A percentile compares a stretch with the other conserved stretches of the same genome.
phyloP scores from a whole-genome alignment of 2,329 filamentous ascomycete genomes.

The Anthostomella pinea region DNA sequence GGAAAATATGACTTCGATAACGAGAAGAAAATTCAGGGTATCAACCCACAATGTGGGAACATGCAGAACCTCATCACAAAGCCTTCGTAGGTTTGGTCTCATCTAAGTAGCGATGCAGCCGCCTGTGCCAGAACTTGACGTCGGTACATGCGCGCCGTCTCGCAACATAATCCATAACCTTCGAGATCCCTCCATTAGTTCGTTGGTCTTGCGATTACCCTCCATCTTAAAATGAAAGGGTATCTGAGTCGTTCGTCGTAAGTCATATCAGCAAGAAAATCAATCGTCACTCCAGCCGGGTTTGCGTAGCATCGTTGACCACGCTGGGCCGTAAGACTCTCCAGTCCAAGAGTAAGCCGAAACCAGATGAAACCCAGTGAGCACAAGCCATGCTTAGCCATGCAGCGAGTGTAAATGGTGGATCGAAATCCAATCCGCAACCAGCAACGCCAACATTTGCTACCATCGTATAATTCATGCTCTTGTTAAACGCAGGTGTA shows the following conservation, averaged over 20 bases:
- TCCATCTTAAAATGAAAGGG: slow-evolving; percentile 34
- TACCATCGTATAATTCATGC: slow-evolving; percentile 16
- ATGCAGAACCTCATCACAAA: slow-evolving; percentile 8
- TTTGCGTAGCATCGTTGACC: slow-evolving; percentile 9
- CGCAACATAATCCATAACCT: slow-evolving; percentile 20
- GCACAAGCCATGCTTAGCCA: slow-evolving; percentile 14
- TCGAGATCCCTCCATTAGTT: too few species aligned
- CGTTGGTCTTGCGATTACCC: slow-evolving; percentile 31
- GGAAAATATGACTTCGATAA: slow-evolving; percentile 9
- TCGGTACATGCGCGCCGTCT: slow-evolving; percentile 1
- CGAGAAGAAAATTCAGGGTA: slow-evolving; percentile 22
- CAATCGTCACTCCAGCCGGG: slow-evolving; percentile 17
- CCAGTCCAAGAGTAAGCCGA: slow-evolving; percentile 5
- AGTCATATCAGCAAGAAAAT: slow-evolving; percentile 30
- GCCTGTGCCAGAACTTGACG: slow-evolving; percentile 1
- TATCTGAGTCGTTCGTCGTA: slow-evolving; percentile 31
- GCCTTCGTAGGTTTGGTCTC: slow-evolving; percentile 13
- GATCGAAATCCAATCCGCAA: slow-evolving; percentile 17
- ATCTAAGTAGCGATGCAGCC: slow-evolving; percentile 14
- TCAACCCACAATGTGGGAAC: slow-evolving; percentile 22
- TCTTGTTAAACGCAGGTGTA: slow-evolving; percentile 19
- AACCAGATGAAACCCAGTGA: slow-evolving; percentile 9
- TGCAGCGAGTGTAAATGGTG: slow-evolving; percentile 31
- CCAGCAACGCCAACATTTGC: slow-evolving; percentile 25
- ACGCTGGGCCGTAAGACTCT: background rate